Percentiles rank a stretch among this genome's conserved stretches.
Evolutionary conservation across 1,284 basidiomycete species (phyloP).

Genomic region (Heterobasidion annosum): DNA sequence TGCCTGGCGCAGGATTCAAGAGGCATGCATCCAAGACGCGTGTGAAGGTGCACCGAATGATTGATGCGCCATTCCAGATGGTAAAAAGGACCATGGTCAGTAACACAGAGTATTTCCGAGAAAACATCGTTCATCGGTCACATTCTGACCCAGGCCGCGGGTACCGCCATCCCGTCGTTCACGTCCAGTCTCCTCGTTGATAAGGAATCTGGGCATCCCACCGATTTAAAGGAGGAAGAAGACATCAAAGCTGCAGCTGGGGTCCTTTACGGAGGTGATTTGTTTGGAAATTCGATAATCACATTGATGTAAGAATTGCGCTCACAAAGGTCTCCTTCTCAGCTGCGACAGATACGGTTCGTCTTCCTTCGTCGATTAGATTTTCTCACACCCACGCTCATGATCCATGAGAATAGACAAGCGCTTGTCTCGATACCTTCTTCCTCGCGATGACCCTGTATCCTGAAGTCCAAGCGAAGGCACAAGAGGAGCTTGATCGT

Average conservation of each 20-base stretch:
- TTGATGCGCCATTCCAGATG: constrained; percentile 43
- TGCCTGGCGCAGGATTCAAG: constrained; percentile 49
- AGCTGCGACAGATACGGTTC: constrained; percentile 25
- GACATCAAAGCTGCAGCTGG: constrained; percentile 51
- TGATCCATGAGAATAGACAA: constrained; percentile 5
- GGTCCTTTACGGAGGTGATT: constrained; percentile 33
- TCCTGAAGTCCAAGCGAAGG: constrained; percentile 22
- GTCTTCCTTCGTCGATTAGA: not conserved
- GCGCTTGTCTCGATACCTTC: constrained; percentile 12
- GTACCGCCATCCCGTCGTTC: constrained; percentile 40
- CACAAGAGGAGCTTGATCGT: constrained; percentile 25
- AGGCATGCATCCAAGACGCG: constrained; percentile 32
- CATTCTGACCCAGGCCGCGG: constrained; percentile 17
- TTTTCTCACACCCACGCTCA: constrained; percentile 1
- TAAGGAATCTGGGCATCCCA: constrained; percentile 2
- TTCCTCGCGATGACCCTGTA: constrained; percentile 19
- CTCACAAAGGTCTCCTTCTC: not conserved
- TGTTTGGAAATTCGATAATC: constrained; percentile 14
- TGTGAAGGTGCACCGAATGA: constrained; percentile 25
- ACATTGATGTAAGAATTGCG: constrained; percentile 3
- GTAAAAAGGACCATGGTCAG: constrained; percentile 41
- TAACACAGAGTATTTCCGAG: not conserved
- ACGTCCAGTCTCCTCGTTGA: constrained; percentile 36
- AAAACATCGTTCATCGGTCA: not conserved
- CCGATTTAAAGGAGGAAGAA: constrained; percentile 27